phyloP scores from a whole-genome alignment of 2,329 filamentous ascomycete genomes.

The Botrytis byssoidea region DNA sequence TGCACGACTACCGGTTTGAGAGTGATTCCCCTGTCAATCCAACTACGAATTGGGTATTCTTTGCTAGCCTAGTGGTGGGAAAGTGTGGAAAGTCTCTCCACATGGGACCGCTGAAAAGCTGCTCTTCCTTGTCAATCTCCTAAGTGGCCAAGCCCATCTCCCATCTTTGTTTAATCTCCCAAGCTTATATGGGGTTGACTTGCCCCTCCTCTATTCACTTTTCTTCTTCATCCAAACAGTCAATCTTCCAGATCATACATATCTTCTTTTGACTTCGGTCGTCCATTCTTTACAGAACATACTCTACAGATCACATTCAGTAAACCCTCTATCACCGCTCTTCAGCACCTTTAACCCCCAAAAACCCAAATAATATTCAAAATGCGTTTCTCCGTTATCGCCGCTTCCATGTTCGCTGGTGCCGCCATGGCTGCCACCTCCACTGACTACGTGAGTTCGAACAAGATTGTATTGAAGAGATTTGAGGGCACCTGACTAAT shows the following conservation, averaged over 20 bases:
- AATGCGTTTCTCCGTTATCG: constrained; percentile 27
- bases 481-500: not conserved
- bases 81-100: constrained; percentile 6
- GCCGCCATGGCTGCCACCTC: constrained; percentile 22
- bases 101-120: constrained; percentile 19
- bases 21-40: constrained; percentile 15
- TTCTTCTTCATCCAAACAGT: constrained; percentile 31
- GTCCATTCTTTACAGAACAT: constrained; percentile 38
- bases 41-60: not conserved
- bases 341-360: constrained; percentile 26
- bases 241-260: constrained; percentile 25
- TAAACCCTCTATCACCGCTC: constrained; percentile 25
- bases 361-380: constrained; percentile 22
- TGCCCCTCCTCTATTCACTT: constrained; percentile 21
- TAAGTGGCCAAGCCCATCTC: constrained; percentile 1
- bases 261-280: constrained; percentile 37
- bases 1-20: constrained; percentile 13
- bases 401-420: constrained; percentile 23
- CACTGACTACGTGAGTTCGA: constrained; percentile 17
- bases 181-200: constrained; percentile 26
- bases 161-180: constrained; percentile 28
- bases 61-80: not conserved
- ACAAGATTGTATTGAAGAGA: not conserved
- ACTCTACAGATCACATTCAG: constrained; percentile 32
- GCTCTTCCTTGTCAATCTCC: constrained; percentile 12